Conservation (phyloP, 2,329 filamentous ascomycete genomes). For the Ophioceras dolichostomum region DNA sequence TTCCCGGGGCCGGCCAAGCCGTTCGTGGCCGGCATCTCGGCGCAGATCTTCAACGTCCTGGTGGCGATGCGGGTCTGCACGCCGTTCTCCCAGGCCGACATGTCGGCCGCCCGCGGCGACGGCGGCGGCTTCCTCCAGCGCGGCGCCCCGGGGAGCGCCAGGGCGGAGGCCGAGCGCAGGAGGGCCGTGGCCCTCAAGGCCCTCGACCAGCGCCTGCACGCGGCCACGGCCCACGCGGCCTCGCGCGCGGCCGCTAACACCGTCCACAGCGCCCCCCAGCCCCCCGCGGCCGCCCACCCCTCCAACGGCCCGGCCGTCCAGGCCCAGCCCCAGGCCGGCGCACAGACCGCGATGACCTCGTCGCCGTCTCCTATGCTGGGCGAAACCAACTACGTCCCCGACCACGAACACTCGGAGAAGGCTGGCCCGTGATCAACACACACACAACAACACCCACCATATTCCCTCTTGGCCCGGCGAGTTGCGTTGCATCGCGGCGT, state of each 20-base stretch:
- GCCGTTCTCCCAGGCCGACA: constrained; percentile 73
- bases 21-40: constrained; percentile 59
- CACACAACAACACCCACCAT: no score
- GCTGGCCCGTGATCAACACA: constrained; percentile 4
- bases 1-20: constrained; percentile 80
- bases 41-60: constrained; percentile 61
- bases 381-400: constrained; percentile 59
- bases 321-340: constrained; percentile 40
- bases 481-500: no score
- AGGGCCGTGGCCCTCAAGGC: constrained; percentile 83
- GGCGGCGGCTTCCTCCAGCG: constrained; percentile 48
- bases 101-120: constrained; percentile 59
- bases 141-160: constrained; percentile 53
- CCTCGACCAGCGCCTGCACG: constrained; percentile 80
- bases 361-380: constrained; percentile 46
- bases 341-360: constrained; percentile 45
- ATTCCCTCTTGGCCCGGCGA: no score
- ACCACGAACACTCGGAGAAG: constrained; percentile 34
- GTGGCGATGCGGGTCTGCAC: constrained; percentile 68
- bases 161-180: constrained; percentile 84
- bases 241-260: constrained; percentile 25
- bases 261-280: constrained; percentile 22
- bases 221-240: constrained; percentile 51
- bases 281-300: constrained; percentile 22
- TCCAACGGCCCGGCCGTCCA: constrained; percentile 45